A percentile compares a stretch with the other conserved stretches of the same genome.
Evolutionary conservation across 257 asterid species (phyloP).

Genomic region (Solanum neorickii): DNA sequence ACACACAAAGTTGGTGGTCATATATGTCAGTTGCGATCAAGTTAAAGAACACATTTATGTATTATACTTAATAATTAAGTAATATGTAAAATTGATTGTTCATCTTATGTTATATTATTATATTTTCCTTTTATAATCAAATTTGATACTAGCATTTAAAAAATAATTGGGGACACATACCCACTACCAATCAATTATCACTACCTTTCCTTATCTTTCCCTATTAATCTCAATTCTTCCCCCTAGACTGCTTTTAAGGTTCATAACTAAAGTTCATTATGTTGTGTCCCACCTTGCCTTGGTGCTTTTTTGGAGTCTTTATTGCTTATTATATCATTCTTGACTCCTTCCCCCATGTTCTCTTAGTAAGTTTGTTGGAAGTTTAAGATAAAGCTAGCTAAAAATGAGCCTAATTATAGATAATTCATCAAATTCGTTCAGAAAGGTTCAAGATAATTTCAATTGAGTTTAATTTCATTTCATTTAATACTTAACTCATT

Average conservation of each 20-base stretch:
- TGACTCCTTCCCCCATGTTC: not conserved
- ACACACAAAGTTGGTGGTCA: too few relatives aligned
- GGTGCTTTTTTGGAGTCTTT: constrained; percentile 1
- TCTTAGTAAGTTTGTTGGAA: not conserved
- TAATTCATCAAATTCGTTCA: rapidly evolving
- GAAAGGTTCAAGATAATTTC: too few relatives aligned
- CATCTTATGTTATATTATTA: not conserved
- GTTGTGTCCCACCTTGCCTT: constrained; percentile 8
- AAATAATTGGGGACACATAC: constrained; percentile 28
- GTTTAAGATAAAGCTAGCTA: not conserved
- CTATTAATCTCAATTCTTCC: not conserved
- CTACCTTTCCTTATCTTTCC: constrained; percentile 10
- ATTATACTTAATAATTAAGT: not conserved
- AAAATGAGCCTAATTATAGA: too few relatives aligned
- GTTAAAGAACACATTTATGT: too few relatives aligned
- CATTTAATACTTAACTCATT: too few relatives aligned
- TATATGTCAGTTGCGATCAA: too few relatives aligned
- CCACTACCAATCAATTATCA: constrained; percentile 15
- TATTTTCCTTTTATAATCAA: not conserved
- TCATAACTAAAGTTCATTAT: not conserved
- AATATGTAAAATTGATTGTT: not conserved
- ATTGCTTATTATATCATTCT: not conserved
- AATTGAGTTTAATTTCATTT: too few relatives aligned
- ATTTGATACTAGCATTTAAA: not conserved
- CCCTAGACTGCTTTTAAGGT: constrained; percentile 22